phyloP scores from a whole-genome alignment of 108 stramenopile species.

The Fistulifera solaris region DNA sequence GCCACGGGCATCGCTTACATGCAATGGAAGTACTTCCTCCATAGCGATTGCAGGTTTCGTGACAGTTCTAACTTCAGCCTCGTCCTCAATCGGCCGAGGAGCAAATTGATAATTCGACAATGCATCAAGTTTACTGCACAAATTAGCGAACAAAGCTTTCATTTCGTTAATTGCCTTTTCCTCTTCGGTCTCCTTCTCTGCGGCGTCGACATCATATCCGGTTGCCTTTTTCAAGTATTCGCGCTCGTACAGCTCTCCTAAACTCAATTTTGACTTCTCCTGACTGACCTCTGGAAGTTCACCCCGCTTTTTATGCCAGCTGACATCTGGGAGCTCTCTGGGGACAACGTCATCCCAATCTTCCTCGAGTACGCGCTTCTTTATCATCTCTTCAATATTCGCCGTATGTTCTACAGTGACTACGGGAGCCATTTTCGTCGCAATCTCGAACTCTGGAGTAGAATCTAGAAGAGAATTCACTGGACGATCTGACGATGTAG shows the following conservation, averaged over 20 bases:
- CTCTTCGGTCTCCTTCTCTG: slow-evolving; percentile 74
- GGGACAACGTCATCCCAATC: slow-evolving; percentile 97
- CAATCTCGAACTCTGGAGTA: slow-evolving; percentile 93
- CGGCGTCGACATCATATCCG: slow-evolving; percentile 73
- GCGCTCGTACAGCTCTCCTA: slow-evolving; percentile 93
- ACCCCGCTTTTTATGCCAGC: slow-evolving; percentile 49
- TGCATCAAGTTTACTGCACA: slow-evolving; percentile 92
- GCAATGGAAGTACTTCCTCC: slow-evolving; percentile 94
- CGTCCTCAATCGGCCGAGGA: slow-evolving; percentile 85
- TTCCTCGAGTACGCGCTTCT: slow-evolving; percentile 81
- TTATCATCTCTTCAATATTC: slow-evolving; percentile 86
- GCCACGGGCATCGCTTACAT: slow-evolving; percentile 82
- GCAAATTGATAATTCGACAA: slow-evolving; percentile 97
- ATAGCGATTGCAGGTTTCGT: slow-evolving; percentile 90
- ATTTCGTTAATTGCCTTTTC: slow-evolving; percentile 81
- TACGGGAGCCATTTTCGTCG: slow-evolving; percentile 77
- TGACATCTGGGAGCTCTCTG: slow-evolving; percentile 81
- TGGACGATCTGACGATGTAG: slow-evolving; percentile 60
- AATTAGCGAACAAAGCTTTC: slow-evolving; percentile 69
- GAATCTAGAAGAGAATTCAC: slow-evolving; percentile 88
- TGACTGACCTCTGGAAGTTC: slow-evolving; percentile 93
- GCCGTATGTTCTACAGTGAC: slow-evolving; percentile 85
- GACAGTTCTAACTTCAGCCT: slow-evolving; percentile 72
- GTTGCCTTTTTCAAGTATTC: slow-evolving; percentile 87
- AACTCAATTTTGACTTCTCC: slow-evolving; percentile 93